Evolutionary conservation across 331 rosid species (phyloP).

Genomic region (Pyracantha coccinea): DNA sequence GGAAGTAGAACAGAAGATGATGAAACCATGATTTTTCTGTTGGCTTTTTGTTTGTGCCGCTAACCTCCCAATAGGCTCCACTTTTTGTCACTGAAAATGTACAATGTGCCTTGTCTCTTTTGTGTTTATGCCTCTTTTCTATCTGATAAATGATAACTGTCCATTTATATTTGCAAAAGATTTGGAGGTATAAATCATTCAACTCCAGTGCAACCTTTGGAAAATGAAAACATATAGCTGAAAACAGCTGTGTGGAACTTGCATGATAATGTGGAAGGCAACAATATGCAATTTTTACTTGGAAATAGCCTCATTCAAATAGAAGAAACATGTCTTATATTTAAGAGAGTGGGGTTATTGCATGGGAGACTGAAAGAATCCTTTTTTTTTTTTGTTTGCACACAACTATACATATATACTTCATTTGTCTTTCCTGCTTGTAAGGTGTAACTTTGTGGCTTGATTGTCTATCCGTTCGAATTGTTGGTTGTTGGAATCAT

Average conservation of each 20-base stretch:
- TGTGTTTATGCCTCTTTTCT: no score
- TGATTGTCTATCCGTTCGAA: background rate
- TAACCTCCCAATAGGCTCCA: no score
- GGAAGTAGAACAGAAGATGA: background rate
- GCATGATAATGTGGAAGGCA: background rate
- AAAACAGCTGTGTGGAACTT: background rate
- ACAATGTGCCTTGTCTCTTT: no score
- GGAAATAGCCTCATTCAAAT: background rate
- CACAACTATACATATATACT: background rate
- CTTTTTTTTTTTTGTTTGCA: background rate
- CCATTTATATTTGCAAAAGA: no score
- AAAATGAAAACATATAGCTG: background rate
- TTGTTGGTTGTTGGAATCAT: slow-evolving; percentile 8
- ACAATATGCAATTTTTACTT: background rate
- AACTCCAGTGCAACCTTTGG: no score
- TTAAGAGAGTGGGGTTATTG: background rate
- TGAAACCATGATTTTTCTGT: background rate
- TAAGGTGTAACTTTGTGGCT: background rate
- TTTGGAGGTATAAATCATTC: no score
- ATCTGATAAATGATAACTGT: no score
- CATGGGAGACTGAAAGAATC: background rate
- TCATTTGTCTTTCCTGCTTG: background rate
- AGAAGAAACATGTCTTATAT: background rate
- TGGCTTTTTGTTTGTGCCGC: background rate
- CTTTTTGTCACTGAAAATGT: no score